Base-by-base conservation (phyloP, 495 filamentous ascomycete genomes). In the Halenospora varia region DNA sequence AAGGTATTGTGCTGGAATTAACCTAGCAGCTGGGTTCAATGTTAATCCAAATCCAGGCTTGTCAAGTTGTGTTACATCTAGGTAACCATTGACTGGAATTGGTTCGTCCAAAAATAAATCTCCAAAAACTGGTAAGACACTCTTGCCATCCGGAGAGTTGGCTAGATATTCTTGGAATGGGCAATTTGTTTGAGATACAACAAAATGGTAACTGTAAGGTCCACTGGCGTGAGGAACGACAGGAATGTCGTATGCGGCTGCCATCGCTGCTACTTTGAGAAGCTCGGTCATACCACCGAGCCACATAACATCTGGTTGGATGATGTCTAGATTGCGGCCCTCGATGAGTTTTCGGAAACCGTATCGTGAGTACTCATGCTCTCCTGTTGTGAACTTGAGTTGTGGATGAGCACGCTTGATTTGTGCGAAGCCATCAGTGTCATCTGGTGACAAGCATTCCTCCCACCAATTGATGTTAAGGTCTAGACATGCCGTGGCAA, bases 251-350 rank as follows among this genome's bases (percentile, higher is more conserved):
- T 96, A 96, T 1, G 92, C 91, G 3, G 90, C 83, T 15, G 92
- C 92, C 79, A 92, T 86, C 18, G 90, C 88, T 10, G 92, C 83
- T 55, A 96, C 83, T 71, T 89, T 92, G 62, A 96, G 87, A 46
- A 96, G 78, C 71, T 96, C 92, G 1, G 92, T 96, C 79, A 96
- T 71, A 57, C 92, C 92, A 50, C 92, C 92, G 10, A 96, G 81
- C 92, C 92, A 96, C 92, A 96, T 96, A 46, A 96, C 90, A 66
- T 96, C 92, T 6, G 92, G 92, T 69, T 96, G 92, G 65, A 96
- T 82, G 69, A 96, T 96, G 66, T 96, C 90, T 53, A 96, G 72
- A 68, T 95, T 93, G 56, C 92, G 89, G 48, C 88, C 88, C 70
- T 96, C 90, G 57, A 96, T 88, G 18, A 96, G 79, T 77, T 95